Evolutionary conservation across 768 basidiomycete species (phyloP).

Genomic region (Calocybe cyanea): DNA sequence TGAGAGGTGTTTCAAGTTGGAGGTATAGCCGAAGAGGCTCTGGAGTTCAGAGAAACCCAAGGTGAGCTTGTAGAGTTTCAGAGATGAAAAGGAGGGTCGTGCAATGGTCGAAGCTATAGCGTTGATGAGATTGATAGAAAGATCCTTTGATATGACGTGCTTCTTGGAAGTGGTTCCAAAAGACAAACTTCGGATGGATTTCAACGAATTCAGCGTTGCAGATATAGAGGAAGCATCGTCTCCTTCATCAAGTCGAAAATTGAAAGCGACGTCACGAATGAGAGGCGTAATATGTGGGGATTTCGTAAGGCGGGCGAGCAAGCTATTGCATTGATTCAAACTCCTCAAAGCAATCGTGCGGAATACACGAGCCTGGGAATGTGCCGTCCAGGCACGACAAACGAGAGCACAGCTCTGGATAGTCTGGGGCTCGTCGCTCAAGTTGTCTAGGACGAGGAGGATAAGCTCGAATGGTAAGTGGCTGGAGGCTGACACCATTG

Average conservation of each 20-base stretch:
- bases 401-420: constrained; percentile 9
- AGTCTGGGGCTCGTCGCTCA: constrained; percentile 1
- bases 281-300: constrained; percentile 1
- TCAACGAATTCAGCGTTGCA: background rate
- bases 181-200: constrained; percentile 1
- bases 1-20: constrained; percentile 4
- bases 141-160: background rate
- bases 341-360: constrained; percentile 1
- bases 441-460: constrained; percentile 4
- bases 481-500: background rate
- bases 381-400: constrained; percentile 7
- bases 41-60: constrained; percentile 3
- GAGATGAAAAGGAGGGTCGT: constrained; percentile 2
- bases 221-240: background rate
- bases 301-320: background rate
- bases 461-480: constrained; percentile 6
- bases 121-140: background rate
- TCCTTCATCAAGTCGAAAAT: background rate
- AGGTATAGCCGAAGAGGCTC: constrained; percentile 3
- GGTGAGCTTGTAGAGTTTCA: background rate
- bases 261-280: constrained; percentile 4
- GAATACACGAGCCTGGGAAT: constrained; percentile 8
- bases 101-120: constrained; percentile 1
- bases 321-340: constrained; percentile 4
- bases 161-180: background rate